Conservation (phyloP, 345 rosid genomes). For the Ricinus communis region DNA sequence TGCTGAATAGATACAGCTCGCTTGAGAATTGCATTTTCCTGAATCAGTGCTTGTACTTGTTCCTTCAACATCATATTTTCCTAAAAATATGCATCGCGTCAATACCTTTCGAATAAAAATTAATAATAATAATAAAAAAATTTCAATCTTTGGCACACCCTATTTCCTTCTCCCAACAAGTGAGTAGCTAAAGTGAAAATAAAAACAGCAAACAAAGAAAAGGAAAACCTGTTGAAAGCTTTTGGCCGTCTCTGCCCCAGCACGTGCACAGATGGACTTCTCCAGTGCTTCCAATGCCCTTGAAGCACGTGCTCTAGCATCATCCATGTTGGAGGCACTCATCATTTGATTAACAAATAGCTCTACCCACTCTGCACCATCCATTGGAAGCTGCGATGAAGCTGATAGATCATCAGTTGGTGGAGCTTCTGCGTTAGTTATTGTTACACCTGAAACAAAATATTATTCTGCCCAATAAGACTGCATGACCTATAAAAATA, state of each 20-base stretch:
- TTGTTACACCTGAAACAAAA: constrained; percentile 25
- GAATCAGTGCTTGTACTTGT: constrained; percentile 65
- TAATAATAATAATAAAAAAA: too few relatives aligned
- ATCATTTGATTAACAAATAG: constrained; percentile 74
- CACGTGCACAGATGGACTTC: constrained; percentile 65
- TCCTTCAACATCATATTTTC: constrained; percentile 69
- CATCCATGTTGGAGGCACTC: constrained; percentile 68
- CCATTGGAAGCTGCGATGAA: constrained; percentile 37
- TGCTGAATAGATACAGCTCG: constrained; percentile 81
- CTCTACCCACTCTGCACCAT: constrained; percentile 81
- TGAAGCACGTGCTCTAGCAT: constrained; percentile 81
- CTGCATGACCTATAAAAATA: neutral
- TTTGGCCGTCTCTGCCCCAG: constrained; percentile 54
- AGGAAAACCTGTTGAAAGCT: constrained; percentile 50
- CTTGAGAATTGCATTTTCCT: constrained; percentile 70
- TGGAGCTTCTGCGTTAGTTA: constrained; percentile 32
- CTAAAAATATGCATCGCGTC: constrained; percentile 24
- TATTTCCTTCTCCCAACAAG: neutral
- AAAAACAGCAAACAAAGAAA: neutral
- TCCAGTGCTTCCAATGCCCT: constrained; percentile 73
- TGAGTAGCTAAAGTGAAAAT: neutral
- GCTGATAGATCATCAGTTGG: constrained; percentile 37
- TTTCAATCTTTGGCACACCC: neutral
- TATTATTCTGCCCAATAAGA: constrained; percentile 9
- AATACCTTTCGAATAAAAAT: neutral